A percentile compares a stretch with the other conserved stretches of the same genome.
phyloP scores from a whole-genome alignment of 257 asterid genomes.

The Scutellaria minor region DNA sequence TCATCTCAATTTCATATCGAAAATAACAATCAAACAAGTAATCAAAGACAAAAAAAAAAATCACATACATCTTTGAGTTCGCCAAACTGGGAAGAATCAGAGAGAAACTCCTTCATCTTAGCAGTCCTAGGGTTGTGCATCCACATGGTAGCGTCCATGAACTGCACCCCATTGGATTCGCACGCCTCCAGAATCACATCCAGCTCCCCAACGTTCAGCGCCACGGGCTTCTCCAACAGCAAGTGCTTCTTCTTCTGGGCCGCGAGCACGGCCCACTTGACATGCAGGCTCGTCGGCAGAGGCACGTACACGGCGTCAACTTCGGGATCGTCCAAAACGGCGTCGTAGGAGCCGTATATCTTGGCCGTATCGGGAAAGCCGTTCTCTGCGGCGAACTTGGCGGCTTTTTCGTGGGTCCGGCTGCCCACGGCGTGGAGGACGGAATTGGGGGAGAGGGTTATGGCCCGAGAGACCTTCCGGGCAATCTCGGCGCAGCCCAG shows the following conservation, averaged over 20 bases:
- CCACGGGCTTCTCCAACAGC: conserved; percentile 78
- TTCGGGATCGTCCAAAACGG: conserved; percentile 63
- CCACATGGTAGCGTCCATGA: conserved; percentile 90
- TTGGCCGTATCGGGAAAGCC: conserved; percentile 58
- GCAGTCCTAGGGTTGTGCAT: conserved; percentile 82
- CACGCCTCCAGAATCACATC: conserved; percentile 72
- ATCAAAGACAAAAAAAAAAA: neutral
- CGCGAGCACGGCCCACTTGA: conserved; percentile 76
- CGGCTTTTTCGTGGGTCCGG: conserved; percentile 66
- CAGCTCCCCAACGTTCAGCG: conserved; percentile 56
- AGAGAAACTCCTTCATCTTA: conserved; percentile 66
- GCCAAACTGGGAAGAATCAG: conserved; percentile 56
- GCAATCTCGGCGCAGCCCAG: conserved; percentile 77
- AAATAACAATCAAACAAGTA: neutral
- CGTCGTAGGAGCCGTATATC: conserved; percentile 68
- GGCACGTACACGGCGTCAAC: conserved; percentile 79
- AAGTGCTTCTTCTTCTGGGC: conserved; percentile 75
- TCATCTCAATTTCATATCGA: neutral
- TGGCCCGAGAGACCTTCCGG: conserved; percentile 60
- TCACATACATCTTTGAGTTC: conserved; percentile 63
- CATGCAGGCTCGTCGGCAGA: conserved; percentile 69
- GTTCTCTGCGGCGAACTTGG: conserved; percentile 57
- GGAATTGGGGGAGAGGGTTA: conserved; percentile 57
- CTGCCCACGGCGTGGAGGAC: conserved; percentile 66
- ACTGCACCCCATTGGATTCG: conserved; percentile 75